A percentile compares a stretch with the other conserved stretches of the same genome.
Evolutionary conservation across 1,139 yeast species (phyloP).

Genomic region (Hemisphaericaspora xylofermentans): DNA sequence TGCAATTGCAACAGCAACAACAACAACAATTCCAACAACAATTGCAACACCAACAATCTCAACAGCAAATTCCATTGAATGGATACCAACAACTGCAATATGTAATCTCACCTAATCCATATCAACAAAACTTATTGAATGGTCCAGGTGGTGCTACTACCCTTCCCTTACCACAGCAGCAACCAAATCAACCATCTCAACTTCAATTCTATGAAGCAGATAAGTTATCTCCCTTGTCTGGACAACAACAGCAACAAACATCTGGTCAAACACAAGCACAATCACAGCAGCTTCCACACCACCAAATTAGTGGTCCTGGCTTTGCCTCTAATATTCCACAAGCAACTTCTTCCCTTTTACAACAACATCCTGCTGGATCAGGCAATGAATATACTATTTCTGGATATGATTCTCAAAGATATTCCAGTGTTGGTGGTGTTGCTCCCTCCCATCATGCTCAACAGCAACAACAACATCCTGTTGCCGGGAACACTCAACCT

Average conservation of each 20-base stretch:
- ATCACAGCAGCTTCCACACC: conserved; percentile 10
- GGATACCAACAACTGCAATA: conserved; percentile 13
- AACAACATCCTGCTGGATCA: conserved; percentile 18
- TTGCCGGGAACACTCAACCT: conserved; percentile 3
- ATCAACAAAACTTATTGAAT: conserved; percentile 13
- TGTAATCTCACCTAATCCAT: conserved; percentile 21
- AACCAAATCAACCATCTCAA: conserved; percentile 10
- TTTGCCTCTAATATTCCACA: conserved; percentile 8
- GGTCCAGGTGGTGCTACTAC: conserved; percentile 6
- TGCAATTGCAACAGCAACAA: conserved; percentile 16
- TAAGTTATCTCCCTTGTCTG: conserved; percentile 16
- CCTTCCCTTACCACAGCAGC: conserved; percentile 10
- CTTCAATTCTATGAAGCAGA: conserved; percentile 14
- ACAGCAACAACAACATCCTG: conserved; percentile 2
- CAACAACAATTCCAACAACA: conserved; percentile 17
- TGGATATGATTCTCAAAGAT: conserved; percentile 15
- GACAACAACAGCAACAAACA: conserved; percentile 11
- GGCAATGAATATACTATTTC: conserved; percentile 19
- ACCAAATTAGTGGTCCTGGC: conserved; percentile 7
- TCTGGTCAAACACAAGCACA: conserved; percentile 7
- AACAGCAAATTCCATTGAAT: conserved; percentile 9
- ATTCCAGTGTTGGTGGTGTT: conserved; percentile 1
- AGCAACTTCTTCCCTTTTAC: conserved; percentile 7
- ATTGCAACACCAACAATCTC: conserved; percentile 9
- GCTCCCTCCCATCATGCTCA: conserved; percentile 17